A percentile compares a stretch with the other conserved stretches of the same genome.
Conservation (phyloP, 345 rosid genomes). For the Aurinia saxatilis region DNA sequence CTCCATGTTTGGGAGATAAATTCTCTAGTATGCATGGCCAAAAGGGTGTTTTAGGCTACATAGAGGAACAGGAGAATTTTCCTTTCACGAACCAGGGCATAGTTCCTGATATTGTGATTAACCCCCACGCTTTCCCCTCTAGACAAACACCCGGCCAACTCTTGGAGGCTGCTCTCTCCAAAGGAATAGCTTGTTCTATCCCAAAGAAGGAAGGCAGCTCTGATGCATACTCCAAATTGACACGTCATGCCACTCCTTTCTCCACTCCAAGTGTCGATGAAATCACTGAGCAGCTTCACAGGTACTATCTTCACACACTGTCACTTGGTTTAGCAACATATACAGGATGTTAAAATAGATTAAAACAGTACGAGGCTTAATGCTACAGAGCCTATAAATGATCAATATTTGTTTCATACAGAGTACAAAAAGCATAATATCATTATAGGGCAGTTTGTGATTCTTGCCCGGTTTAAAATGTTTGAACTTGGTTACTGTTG, state of each 20-base stretch:
- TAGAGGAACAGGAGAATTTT: conserved; percentile 88
- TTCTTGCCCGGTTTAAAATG: not conserved
- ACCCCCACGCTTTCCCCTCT: conserved; percentile 91
- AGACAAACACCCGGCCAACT: conserved; percentile 94
- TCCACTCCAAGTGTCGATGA: conserved; percentile 61
- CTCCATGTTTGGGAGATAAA: conserved; percentile 89
- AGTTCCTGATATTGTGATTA: conserved; percentile 85
- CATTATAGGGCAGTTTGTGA: not conserved
- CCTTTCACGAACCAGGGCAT: conserved; percentile 88
- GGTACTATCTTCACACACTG: conserved; percentile 36
- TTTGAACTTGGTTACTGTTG: not conserved
- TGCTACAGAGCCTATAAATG: not conserved
- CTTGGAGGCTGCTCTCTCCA: conserved; percentile 86
- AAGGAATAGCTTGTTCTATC: conserved; percentile 69
- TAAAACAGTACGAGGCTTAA: not conserved
- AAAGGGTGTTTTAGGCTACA: conserved; percentile 86
- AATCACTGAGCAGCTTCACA: conserved; percentile 82
- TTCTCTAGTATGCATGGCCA: conserved; percentile 98
- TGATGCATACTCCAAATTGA: conserved; percentile 45
- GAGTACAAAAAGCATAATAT: not conserved
- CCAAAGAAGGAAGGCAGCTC: conserved; percentile 18
- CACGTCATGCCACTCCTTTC: conserved; percentile 80
- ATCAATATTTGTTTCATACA: not conserved
- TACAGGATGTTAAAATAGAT: not conserved
- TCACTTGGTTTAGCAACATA: not conserved